These are phyloP conservation scores for Silene vulgaris DNA, from an alignment of 179 eudicot species.

Conservation along the genomic window DNA sequence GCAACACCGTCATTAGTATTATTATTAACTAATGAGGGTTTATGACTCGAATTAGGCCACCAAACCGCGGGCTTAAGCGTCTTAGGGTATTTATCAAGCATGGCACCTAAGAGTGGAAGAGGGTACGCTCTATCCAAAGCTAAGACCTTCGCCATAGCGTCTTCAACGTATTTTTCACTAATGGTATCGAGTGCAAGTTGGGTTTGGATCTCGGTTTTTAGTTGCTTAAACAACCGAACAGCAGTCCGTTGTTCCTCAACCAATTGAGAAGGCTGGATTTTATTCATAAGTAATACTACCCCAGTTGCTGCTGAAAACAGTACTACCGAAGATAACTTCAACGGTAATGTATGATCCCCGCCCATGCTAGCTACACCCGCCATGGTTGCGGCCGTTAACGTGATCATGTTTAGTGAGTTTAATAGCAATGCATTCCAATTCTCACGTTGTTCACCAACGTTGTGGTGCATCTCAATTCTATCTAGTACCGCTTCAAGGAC, in stretches of 20 bases:
- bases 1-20: neutral
- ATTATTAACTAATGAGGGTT: neutral
- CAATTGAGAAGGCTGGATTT: conserved; percentile 41
- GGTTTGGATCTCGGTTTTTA: conserved; percentile 25
- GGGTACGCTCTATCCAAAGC: conserved; percentile 53
- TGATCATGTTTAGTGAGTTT: conserved; percentile 42
- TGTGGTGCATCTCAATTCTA: conserved; percentile 45
- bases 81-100: conserved; percentile 46
- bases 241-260: conserved; percentile 51
- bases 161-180: conserved; percentile 23
- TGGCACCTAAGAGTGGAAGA: conserved; percentile 41
- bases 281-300: conserved; percentile 29
- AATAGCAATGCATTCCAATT: conserved; percentile 43
- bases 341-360: neutral
- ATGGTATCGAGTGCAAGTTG: neutral
- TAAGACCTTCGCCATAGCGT: conserved; percentile 35
- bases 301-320: conserved; percentile 29
- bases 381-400: conserved; percentile 40
- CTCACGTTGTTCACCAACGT: conserved; percentile 37
- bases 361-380: conserved; percentile 22
- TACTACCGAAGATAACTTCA: conserved; percentile 25
- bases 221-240: conserved; percentile 36
- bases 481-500: conserved; percentile 30
- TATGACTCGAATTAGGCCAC: conserved; percentile 32
- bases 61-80: conserved; percentile 37